Evolutionary conservation across 2,329 filamentous ascomycete genomes (phyloP).

Genomic region (Colletotrichum scovillei): DNA sequence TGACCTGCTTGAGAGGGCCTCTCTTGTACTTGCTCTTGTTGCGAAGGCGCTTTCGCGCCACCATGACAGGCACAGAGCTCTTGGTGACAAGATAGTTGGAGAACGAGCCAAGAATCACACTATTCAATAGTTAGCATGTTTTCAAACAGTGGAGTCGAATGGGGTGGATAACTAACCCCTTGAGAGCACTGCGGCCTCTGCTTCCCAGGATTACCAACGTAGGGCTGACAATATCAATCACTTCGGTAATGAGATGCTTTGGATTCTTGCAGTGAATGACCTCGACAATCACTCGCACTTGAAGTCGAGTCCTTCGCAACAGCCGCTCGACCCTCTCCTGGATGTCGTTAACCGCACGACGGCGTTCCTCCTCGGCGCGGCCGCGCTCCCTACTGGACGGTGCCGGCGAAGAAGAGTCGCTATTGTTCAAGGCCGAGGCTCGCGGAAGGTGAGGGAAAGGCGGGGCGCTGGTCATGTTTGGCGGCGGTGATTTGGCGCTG

Average conservation of each 20-base stretch:
- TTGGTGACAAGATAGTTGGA: slow-evolving; percentile 98
- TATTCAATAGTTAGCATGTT: slow-evolving; percentile 54
- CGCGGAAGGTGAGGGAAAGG: slow-evolving; percentile 44
- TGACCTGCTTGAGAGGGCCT: slow-evolving; percentile 78
- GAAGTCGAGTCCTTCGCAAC: slow-evolving; percentile 88
- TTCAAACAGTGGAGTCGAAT: background rate
- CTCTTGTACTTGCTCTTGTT: slow-evolving; percentile 88
- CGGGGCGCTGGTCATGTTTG: slow-evolving; percentile 39
- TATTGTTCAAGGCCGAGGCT: slow-evolving; percentile 50
- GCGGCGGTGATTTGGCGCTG: slow-evolving; percentile 49
- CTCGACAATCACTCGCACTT: slow-evolving; percentile 93
- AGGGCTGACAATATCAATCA: slow-evolving; percentile 92
- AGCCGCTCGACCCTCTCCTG: slow-evolving; percentile 87
- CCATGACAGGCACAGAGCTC: slow-evolving; percentile 97
- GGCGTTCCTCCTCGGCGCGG: slow-evolving; percentile 81
- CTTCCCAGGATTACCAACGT: slow-evolving; percentile 95
- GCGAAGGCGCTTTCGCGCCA: slow-evolving; percentile 87
- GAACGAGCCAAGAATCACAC: slow-evolving; percentile 94
- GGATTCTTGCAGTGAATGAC: slow-evolving; percentile 99
- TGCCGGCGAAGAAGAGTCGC: slow-evolving; percentile 56
- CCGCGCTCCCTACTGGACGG: slow-evolving; percentile 61
- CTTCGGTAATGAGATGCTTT: slow-evolving; percentile 94
- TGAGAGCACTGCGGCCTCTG: slow-evolving; percentile 88
- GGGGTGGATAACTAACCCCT: slow-evolving; percentile 73
- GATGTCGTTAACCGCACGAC: slow-evolving; percentile 84